Base-by-base conservation (phyloP, 2,329 filamentous ascomycete genomes). In the Sphaerulina vaccinii region DNA sequence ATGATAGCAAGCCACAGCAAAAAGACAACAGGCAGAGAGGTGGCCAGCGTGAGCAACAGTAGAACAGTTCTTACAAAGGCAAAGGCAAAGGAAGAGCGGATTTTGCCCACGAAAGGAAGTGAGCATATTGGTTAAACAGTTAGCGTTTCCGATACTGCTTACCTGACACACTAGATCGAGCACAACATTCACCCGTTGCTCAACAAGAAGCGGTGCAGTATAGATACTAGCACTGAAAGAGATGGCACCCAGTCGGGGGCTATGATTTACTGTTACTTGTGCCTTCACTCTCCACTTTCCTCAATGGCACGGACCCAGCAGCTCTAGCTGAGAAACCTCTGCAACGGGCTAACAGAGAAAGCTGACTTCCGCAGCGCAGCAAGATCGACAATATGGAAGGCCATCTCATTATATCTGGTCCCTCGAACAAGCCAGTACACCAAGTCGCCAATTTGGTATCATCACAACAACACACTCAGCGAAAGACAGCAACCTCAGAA, bases 41-140 rank as follows among this genome's bases (percentile, higher is more conserved):
- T 56, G 47, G 47, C 32, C 47, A 43, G 39, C 47, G 47, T 47
- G 58, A 55, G 35, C 60, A 65, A 56, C 62, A 66, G 60, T 64
- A 64, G 55, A 39, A 16, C 24, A 24, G n/a, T n/a, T n/a, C n/a
- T n/a, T n/a, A n/a, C n/a, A n/a, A n/a, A n/a, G n/a, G n/a, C n/a
- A n/a, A n/a, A n/a, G n/a, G n/a, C n/a, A n/a, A n/a, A n/a, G n/a
- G n/a, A n/a, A n/a, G n/a, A n/a, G n/a, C 29, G 16, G 15, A 10
- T 39, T 18, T 21, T 22, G 5, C 15, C 16, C 7, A 11, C 37
- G 16, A 7, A 19, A 39, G 5, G 13, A 11, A 13, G 8, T 7
- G 13, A 22, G 37, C 18, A 39, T 19, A 16, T 37, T 37, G 35
- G 35, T 15, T 11, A 37, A 18, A 16, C 36, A 39, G 36, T 18